These are phyloP conservation scores for Bolboschoenoplectus hybrid DNA, from an alignment of 202 grass and related monocot species.

Conservation along the genomic window DNA sequence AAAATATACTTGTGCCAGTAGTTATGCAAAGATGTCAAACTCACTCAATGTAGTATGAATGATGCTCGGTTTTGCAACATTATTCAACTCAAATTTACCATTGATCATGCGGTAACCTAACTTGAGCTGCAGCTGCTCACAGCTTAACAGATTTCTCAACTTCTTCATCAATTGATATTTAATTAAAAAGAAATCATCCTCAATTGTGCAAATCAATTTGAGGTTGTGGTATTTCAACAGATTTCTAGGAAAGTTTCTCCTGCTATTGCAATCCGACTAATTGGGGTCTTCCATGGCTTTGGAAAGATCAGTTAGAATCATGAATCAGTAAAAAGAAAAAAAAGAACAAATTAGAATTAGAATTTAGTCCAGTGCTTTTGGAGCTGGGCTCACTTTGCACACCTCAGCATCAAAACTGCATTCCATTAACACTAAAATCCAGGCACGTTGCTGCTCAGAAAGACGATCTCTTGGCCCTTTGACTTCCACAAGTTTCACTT, in stretches of 20 bases:
- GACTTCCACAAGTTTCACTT: conserved; percentile 93
- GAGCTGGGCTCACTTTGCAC: conserved; percentile 69
- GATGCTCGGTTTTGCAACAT: neutral
- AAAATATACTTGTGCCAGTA: too few species aligned
- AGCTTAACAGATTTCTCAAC: neutral
- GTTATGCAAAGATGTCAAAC: neutral
- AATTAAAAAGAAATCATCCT: neutral
- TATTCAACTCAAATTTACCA: neutral
- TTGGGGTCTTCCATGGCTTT: neutral
- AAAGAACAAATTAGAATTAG: neutral
- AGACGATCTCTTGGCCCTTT: conserved; percentile 89
- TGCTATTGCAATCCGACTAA: neutral
- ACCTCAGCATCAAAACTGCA: conserved; percentile 77
- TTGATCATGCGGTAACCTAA: neutral
- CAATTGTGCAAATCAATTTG: neutral
- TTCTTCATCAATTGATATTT: neutral
- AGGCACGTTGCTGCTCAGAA: conserved; percentile 84
- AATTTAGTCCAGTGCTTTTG: conserved; percentile 35
- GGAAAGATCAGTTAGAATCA: neutral
- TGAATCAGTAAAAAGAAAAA: neutral
- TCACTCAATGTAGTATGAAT: too few species aligned
- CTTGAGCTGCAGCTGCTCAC: neutral
- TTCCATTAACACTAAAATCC: conserved; percentile 82
- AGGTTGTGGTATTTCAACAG: neutral
- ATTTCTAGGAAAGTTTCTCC: neutral